These are phyloP conservation scores for Pseudevernia furfuracea DNA, from an alignment of 495 filamentous ascomycete genomes.

Conservation along the genomic window DNA sequence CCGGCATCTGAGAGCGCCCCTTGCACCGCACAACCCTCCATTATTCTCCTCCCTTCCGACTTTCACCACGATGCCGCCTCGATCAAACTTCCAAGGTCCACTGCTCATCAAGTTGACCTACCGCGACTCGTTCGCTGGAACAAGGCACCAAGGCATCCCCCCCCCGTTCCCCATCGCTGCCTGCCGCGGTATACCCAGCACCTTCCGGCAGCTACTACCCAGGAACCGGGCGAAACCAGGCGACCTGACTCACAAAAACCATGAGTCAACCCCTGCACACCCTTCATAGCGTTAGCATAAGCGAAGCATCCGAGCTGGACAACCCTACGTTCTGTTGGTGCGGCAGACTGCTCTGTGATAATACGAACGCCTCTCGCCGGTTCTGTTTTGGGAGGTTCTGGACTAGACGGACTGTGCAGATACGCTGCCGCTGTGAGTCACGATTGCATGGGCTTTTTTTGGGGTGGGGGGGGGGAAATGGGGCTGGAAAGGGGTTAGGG, in stretches of 20 bases:
- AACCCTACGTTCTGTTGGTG: neutral
- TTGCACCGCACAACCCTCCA: neutral
- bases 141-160: conserved; percentile 15
- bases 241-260: neutral
- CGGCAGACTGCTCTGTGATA: neutral
- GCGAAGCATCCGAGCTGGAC: neutral
- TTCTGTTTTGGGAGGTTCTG: neutral
- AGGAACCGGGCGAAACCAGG: neutral
- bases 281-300: neutral
- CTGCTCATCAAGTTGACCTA: no score
- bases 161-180: neutral
- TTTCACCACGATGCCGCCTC: neutral
- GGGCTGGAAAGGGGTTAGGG: neutral
- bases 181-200: conserved; percentile 1
- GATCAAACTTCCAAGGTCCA: neutral
- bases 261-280: neutral
- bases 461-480: neutral
- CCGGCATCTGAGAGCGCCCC: conserved; percentile 58
- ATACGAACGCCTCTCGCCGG: neutral
- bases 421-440: conserved; percentile 4
- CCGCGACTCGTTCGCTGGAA: neutral
- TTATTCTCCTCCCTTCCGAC: conserved; percentile 8
- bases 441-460: neutral
- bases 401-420: neutral
- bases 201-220: no score